Evolutionary conservation across 164 flowering plant species (phyloP).

Genomic region (Cinnamomum micranthum): DNA sequence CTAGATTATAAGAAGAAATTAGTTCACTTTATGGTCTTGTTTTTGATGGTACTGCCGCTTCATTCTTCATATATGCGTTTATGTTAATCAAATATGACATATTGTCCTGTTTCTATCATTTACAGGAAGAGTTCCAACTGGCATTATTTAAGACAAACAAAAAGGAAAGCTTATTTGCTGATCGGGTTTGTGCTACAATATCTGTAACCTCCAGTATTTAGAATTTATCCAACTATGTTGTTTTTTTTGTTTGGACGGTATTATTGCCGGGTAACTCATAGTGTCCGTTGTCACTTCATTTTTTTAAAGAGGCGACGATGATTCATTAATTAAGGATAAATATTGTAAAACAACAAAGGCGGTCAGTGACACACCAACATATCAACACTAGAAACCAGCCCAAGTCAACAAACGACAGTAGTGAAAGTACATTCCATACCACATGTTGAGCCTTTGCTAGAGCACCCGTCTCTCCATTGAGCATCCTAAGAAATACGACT

Average conservation of each 20-base stretch:
- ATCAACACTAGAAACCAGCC: too few species aligned
- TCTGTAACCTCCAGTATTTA: neutral
- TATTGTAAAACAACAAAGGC: too few species aligned
- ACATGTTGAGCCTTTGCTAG: too few species aligned
- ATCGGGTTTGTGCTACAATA: conserved; percentile 35
- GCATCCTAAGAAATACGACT: too few species aligned
- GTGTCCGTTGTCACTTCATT: neutral
- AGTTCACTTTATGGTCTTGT: neutral
- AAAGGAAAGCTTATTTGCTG: conserved; percentile 64
- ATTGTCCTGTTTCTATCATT: conserved; percentile 1
- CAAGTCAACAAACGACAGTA: too few species aligned
- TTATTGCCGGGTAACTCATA: neutral
- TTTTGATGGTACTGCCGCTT: neutral
- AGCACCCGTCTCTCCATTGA: too few species aligned
- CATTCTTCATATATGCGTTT: neutral
- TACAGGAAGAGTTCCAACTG: conserved; percentile 66
- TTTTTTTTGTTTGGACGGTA: too few species aligned
- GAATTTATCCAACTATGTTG: neutral
- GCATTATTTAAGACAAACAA: conserved; percentile 62
- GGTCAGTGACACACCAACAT: too few species aligned
- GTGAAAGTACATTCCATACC: too few species aligned
- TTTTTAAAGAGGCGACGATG: too few species aligned
- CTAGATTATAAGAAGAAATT: neutral
- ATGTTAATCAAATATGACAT: neutral
- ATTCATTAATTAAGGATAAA: too few species aligned